Base-by-base conservation (phyloP, 768 basidiomycete genomes). In the Baorangia bicolor region DNA sequence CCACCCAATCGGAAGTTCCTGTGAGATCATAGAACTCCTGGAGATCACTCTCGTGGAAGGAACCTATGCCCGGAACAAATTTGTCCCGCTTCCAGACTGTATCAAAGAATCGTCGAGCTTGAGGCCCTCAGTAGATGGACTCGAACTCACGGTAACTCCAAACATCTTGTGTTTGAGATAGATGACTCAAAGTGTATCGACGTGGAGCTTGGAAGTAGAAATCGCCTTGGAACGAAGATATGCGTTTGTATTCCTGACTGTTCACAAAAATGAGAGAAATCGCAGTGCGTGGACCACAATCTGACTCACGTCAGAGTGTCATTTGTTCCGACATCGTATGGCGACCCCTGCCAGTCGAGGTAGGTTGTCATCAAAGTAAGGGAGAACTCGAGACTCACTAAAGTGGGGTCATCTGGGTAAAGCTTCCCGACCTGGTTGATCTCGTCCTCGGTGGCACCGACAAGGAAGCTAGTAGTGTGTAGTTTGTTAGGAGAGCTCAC, bases 271-370 rank as follows among this genome's bases (percentile, higher is more conserved):
- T 13, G 23, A 41, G 40, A 41, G 13, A 41, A 25, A 13, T 6
- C 5, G n/a, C 12, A 25, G 37, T 14, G 13, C 23, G 27, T 12
- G 23, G 27, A 5, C 30, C 5, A 14, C 25, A n/a, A 43, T 13
- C 18, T 3, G 11, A 53, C 56, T 3, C 40, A 58, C 43, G 39
- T 60, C 37, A 64, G 10, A 27, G 49, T 50, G 28, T 64, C 64
- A n/a, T 56, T 61, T 2, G 28, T 54, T 7, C 67, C 69, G 7
- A 73, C 67, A 13, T 61, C 59, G 43, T 64, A 71, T 2, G 70
- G 70, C 13, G 68, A 71, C 0, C 70, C 70, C 51, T 66, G 35
- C 4, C 30, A 37, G 10, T 4, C 12, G 16, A 61, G 33, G 25
- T 9, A 16, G 2, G 16, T 46, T 21, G 25, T 28, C 31, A 33